phyloP scores from a whole-genome alignment of 2,329 filamentous ascomycete genomes.

The Fusarium udum region DNA sequence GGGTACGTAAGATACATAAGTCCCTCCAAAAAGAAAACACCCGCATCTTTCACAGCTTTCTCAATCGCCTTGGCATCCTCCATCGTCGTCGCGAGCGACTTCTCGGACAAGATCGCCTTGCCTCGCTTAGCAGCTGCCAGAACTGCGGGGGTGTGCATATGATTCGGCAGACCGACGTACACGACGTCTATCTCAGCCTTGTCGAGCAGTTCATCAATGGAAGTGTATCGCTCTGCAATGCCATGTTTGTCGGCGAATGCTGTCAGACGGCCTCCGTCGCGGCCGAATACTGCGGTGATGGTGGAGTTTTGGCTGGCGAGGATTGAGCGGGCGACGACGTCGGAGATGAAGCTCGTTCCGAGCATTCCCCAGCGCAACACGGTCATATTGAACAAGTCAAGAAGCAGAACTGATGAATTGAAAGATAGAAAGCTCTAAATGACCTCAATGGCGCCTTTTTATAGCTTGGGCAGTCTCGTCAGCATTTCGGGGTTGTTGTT shows the following conservation, averaged over 20 bases:
- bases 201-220: neutral
- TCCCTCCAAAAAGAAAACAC: slow-evolving; percentile 3
- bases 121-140: slow-evolving; percentile 16
- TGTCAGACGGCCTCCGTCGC: neutral
- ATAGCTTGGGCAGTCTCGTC: neutral
- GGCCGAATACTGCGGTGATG: slow-evolving; percentile 6
- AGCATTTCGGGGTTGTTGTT: neutral
- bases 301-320: slow-evolving; percentile 7
- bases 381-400: neutral
- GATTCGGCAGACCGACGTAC: slow-evolving; percentile 16
- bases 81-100: slow-evolving; percentile 10
- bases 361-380: slow-evolving; percentile 15
- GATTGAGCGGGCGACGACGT: slow-evolving; percentile 12
- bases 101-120: slow-evolving; percentile 10
- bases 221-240: neutral
- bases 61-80: neutral
- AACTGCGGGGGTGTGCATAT: slow-evolving; percentile 18
- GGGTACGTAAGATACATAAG: slow-evolving; percentile 10
- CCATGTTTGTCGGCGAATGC: slow-evolving; percentile 4
- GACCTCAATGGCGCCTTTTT: accelerated
- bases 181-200: slow-evolving; percentile 12
- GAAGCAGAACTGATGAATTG: accelerated
- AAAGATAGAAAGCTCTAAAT: accelerated
- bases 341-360: slow-evolving; percentile 21
- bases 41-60: neutral